Percentiles rank a stretch among this genome's conserved stretches.
Evolutionary conservation across 139 green algal species (phyloP).

Genomic region (Zygnema circumcarinatum): DNA sequence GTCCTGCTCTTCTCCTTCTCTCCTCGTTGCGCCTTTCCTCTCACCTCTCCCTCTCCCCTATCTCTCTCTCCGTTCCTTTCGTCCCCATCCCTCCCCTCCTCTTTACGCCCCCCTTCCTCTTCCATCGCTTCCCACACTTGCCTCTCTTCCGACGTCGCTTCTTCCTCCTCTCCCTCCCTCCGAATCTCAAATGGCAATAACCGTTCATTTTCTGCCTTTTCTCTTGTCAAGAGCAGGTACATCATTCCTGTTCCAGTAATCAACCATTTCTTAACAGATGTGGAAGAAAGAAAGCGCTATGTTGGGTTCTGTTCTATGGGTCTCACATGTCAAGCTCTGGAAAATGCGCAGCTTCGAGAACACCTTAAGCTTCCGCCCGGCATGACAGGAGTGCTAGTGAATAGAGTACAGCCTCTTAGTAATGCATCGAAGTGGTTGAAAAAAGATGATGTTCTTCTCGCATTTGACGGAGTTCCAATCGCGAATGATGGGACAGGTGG

Average conservation of each 20-base stretch:
- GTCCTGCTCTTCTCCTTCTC: no score
- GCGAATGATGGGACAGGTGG: conserved; percentile 65
- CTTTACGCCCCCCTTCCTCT: no score
- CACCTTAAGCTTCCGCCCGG: conserved; percentile 68
- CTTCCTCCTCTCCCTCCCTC: no score
- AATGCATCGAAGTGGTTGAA: conserved; percentile 54
- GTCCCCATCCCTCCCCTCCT: no score
- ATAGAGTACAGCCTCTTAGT: conserved; percentile 70
- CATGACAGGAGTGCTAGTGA: conserved; percentile 75
- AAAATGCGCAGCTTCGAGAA: conserved; percentile 73
- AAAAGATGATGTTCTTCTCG: conserved; percentile 74
- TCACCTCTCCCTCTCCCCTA: no score
- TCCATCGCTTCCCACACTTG: no score
- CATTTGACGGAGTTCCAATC: conserved; percentile 74
- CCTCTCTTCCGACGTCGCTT: no score
- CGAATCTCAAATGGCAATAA: no score
- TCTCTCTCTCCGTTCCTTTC: no score
- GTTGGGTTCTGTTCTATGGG: conserved; percentile 72
- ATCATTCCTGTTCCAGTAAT: conserved; percentile 70
- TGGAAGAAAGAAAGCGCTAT: conserved; percentile 39
- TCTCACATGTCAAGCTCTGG: conserved; percentile 74
- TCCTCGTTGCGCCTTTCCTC: no score
- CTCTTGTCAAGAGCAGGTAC: no score
- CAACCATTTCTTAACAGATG: conserved; percentile 57
- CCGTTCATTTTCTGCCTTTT: no score